Percentiles rank a stretch among this genome's conserved stretches.
Conservation (phyloP, 495 filamentous ascomycete genomes). For the Oleoguttula mirabilis region DNA sequence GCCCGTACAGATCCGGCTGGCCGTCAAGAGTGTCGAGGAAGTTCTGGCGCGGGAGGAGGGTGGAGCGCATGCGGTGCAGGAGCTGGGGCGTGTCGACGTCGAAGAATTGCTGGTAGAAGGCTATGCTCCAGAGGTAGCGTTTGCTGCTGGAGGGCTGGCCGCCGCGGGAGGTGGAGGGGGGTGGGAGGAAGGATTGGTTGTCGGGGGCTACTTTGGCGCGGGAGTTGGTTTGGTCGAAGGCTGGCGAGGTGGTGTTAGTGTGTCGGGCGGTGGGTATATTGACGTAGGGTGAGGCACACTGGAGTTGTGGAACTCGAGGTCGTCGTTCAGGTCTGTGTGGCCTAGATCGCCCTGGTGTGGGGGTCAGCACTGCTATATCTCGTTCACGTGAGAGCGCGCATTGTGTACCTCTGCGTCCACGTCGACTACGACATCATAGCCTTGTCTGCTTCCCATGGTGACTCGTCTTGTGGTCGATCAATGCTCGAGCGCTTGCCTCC, state of each 20-base stretch:
- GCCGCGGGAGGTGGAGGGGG: constrained; percentile 5
- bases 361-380: neutral
- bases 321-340: constrained; percentile 93
- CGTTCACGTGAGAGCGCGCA: neutral
- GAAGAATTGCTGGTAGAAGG: constrained; percentile 95
- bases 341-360: constrained; percentile 75
- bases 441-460: constrained; percentile 60
- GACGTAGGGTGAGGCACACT: constrained; percentile 37
- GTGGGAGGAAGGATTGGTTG: constrained; percentile 33
- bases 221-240: too few species aligned
- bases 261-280: constrained; percentile 2
- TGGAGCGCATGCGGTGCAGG: constrained; percentile 65
- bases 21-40: constrained; percentile 94
- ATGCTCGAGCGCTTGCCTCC: too few species aligned
- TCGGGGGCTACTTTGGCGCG: constrained; percentile 40
- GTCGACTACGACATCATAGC: constrained; percentile 96
- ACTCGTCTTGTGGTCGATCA: too few species aligned
- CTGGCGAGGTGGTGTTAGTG: constrained; percentile 5
- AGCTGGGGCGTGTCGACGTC: constrained; percentile 91
- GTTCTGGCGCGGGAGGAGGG: constrained; percentile 78
- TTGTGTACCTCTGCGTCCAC: constrained; percentile 88
- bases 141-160: constrained; percentile 43
- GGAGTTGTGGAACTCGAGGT: constrained; percentile 96
- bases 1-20: constrained; percentile 92
- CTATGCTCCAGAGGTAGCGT: constrained; percentile 79